These are phyloP conservation scores for Chamaecyparis obtusa DNA, from an alignment of 75 land plant species.

Conservation along the genomic window DNA sequence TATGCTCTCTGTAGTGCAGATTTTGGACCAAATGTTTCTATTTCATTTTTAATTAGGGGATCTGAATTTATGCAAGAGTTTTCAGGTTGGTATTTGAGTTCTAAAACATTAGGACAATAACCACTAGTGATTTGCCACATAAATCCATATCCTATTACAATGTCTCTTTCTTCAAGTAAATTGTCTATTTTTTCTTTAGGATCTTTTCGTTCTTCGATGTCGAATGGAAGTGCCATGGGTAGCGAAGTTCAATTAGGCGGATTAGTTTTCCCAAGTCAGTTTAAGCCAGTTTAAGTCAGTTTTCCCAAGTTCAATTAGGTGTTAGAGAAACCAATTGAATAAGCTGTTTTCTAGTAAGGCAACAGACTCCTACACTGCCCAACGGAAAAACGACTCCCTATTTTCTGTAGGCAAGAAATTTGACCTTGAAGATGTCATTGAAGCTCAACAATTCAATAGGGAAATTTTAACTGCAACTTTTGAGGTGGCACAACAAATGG, in stretches of 20 bases:
- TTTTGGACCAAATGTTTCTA: not conserved
- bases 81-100: not conserved
- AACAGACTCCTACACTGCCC: constrained; percentile 5
- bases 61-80: not conserved
- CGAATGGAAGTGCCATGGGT: not conserved
- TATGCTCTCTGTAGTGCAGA: not conserved
- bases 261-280: not conserved
- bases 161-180: not conserved
- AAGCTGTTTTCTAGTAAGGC: not conserved
- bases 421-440: constrained; percentile 79
- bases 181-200: not conserved
- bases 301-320: too few species aligned
- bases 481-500: constrained; percentile 91
- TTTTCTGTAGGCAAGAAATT: constrained; percentile 45
- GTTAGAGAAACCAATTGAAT: constrained; percentile 3
- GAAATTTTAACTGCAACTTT: constrained; percentile 74
- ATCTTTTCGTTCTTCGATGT: not conserved
- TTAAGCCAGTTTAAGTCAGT: too few species aligned
- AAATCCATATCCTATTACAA: not conserved
- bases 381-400: constrained; percentile 9
- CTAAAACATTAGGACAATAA: not conserved
- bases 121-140: not conserved
- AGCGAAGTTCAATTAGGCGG: not conserved
- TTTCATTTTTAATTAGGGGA: not conserved
- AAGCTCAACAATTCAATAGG: constrained; percentile 92